These are phyloP conservation scores for Aspergillus ellipticus DNA, from an alignment of 495 filamentous ascomycete genomes.

Conservation along the genomic window DNA sequence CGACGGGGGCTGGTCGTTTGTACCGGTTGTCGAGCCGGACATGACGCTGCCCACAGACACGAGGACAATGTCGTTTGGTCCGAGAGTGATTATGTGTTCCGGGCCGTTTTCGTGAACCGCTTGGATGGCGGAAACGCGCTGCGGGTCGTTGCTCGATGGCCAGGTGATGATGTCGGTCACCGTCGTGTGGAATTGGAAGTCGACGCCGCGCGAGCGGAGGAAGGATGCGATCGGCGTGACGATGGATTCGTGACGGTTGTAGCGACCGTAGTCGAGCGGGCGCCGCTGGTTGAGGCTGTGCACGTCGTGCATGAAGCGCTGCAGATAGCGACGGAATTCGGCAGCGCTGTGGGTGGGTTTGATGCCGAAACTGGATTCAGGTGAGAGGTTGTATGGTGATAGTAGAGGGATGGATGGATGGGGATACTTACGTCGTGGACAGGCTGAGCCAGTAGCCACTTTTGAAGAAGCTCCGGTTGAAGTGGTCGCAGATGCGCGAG, in stretches of 20 bases:
- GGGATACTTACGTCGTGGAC: constrained; percentile 28
- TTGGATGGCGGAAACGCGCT: constrained; percentile 9
- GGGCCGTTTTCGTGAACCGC: constrained; percentile 4
- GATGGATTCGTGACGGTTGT: constrained; percentile 41
- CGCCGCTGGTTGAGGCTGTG: constrained; percentile 23
- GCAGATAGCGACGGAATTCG: constrained; percentile 29
- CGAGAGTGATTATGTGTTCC: constrained; percentile 14
- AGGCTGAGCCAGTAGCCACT: constrained; percentile 39
- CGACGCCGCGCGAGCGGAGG: constrained; percentile 36
- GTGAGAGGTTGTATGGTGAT: background rate
- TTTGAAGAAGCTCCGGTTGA: constrained; percentile 34
- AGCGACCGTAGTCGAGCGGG: constrained; percentile 27
- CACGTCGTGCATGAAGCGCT: constrained; percentile 24
- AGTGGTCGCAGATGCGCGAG: constrained; percentile 34
- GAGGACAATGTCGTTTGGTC: constrained; percentile 30
- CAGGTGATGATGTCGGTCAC: constrained; percentile 25
- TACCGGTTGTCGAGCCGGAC: constrained; percentile 25
- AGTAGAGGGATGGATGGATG: background rate
- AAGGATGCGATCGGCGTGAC: constrained; percentile 35
- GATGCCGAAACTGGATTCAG: constrained; percentile 30
- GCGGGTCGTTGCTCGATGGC: constrained; percentile 5
- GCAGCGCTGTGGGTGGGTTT: constrained; percentile 39
- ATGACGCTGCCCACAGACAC: constrained; percentile 26
- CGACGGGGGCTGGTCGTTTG: constrained; percentile 19
- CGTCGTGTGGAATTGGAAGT: constrained; percentile 37